A percentile compares a stretch with the other conserved stretches of the same genome.
phyloP scores from a whole-genome alignment of 768 basidiomycete species.

The Kockovaella imperatae region DNA sequence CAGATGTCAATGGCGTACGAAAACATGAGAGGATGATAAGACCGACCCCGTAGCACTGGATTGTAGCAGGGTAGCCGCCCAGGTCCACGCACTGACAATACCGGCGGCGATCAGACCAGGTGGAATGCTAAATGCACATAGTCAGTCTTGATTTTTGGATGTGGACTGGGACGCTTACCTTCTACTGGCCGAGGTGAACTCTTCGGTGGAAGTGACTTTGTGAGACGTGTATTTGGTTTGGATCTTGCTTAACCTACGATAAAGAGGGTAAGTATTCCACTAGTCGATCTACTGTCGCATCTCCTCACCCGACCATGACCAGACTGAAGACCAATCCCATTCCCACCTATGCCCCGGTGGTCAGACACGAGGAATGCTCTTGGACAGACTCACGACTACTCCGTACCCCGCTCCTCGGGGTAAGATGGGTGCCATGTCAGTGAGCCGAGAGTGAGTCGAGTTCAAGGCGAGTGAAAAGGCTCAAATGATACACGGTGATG shows the following conservation, averaged over 20 bases:
- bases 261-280: conserved; percentile 43
- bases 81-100: conserved; percentile 88
- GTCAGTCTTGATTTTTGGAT: not conserved
- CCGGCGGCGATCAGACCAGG: conserved; percentile 88
- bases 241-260: conserved; percentile 67
- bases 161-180: conserved; percentile 15
- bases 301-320: conserved; percentile 12
- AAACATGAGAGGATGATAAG: conserved; percentile 51
- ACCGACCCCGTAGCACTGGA: conserved; percentile 21
- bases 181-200: conserved; percentile 44
- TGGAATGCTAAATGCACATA: conserved; percentile 53
- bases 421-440: conserved; percentile 45
- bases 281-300: not conserved
- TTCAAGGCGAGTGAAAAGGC: too few relatives aligned
- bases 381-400: conserved; percentile 51
- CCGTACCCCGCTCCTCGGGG: conserved; percentile 82
- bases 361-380: not conserved
- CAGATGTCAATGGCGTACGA: conserved; percentile 63
- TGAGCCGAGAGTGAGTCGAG: too few relatives aligned
- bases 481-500: too few relatives aligned
- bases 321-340: conserved; percentile 66
- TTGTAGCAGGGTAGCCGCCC: conserved; percentile 44
- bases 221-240: conserved; percentile 69
- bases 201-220: conserved; percentile 67
- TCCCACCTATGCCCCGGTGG: conserved; percentile 46